Base-by-base conservation (phyloP, 106 monocot genomes). In the Dioscorea dumetorum region DNA sequence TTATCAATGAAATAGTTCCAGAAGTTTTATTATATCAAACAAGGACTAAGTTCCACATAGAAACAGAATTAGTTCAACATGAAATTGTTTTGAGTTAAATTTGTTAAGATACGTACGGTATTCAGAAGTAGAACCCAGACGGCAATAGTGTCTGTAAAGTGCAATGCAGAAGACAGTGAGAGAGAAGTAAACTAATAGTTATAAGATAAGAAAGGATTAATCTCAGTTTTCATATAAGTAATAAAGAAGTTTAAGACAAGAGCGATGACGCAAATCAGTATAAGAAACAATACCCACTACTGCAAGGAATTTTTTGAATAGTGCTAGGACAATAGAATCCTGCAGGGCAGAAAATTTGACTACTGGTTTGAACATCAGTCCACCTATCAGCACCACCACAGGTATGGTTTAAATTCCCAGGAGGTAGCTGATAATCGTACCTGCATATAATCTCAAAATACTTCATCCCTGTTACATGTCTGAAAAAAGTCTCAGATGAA, bases 351-450 rank as follows among this genome's bases (percentile, higher is more conserved):
- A 88, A 88, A 0, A 88, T 50, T 57, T 73, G 78, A 51, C 62
- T n/a, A 48, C 69, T 84, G 19, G 62, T 78, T 67, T 24, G 19
- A 66, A 78, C 71, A 80, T 88, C 84, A 32, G 75, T 74, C 87
- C 87, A 88, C 28, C 24, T 75, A 81, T 88, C 81, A 65, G 87
- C 87, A 70, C 80, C 69, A 28, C 87, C 87, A 63, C 87, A 88
- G n/a, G 74, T 67, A 72, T 75, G 80, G 20, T 84, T 78, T 65
- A 24, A 16, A 18, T 59, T 35, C 75, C 78, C 78, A 16, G 84
- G 75, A 66, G 87, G 66, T 72, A 78, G 72, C 33, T 88, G 87
- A 61, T 88, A 88, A 49, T 63, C 71, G 48, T 88, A 88, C 58
- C 87, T 88, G 65, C 50, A 76, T 23, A 63, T 64, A 62, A 33